These are phyloP conservation scores for Mycena floridula DNA, from an alignment of 768 basidiomycete genomes.

Conservation along the genomic window DNA sequence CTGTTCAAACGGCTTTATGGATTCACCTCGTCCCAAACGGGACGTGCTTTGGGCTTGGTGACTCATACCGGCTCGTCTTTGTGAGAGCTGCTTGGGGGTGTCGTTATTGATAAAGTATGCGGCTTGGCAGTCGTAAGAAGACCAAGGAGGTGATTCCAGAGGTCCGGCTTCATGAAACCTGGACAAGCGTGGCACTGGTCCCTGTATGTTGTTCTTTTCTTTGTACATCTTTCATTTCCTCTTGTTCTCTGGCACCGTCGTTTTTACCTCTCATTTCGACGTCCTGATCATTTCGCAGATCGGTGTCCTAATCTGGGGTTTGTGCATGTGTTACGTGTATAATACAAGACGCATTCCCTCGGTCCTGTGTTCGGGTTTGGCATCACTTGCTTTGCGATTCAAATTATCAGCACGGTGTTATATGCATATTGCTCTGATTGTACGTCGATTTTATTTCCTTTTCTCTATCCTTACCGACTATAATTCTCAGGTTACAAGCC, in stretches of 20 bases:
- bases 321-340: too few relatives aligned
- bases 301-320: neutral
- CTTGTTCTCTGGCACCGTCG: too few relatives aligned
- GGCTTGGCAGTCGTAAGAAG: neutral
- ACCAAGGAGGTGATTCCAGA: neutral
- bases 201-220: too few relatives aligned
- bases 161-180: neutral
- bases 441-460: too few relatives aligned
- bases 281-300: neutral
- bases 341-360: neutral
- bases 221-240: too few relatives aligned
- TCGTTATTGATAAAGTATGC: neutral
- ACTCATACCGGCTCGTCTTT: neutral
- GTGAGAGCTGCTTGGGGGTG: neutral
- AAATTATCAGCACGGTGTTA: neutral
- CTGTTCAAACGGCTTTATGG: slow-evolving; percentile 6
- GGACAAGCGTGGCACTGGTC: neutral
- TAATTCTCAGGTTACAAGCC: neutral
- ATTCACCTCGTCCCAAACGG: neutral
- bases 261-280: neutral
- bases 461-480: too few relatives aligned
- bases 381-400: neutral
- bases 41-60: neutral
- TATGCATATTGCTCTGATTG: neutral
- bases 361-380: neutral